Evolutionary conservation across 768 basidiomycete species (phyloP), one percentile per base, ranked within the genome.

Genomic region (Mycena leptocephala): DNA sequence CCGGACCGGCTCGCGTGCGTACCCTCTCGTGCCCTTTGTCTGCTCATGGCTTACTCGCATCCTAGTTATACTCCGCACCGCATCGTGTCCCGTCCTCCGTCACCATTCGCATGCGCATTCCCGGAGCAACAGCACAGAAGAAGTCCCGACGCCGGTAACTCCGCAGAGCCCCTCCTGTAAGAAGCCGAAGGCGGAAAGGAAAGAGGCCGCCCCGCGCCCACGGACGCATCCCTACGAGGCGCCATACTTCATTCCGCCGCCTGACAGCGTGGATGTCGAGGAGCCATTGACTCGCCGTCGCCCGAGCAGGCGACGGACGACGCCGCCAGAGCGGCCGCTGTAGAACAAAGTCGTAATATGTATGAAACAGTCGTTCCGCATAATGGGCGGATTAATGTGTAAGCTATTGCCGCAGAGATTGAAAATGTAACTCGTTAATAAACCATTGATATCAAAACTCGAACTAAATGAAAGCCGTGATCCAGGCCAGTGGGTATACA

Each of bases 181-280:
- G 51, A 56, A 63, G 46, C 46, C 63, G 10, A 69, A 64, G 56
- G 30, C 26, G 22, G 51, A 61, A 59, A 53, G 32, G 33, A 61
- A 69, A 32, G 61, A 53, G 66, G 18, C n/a, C 48, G 56, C 9
- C 8, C 62, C 68, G 70, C 68, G 68, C 18, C 77, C 51, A 18
- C 73, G 77, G 7, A 78, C 77, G n/a, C 70, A 76, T n/a, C 74
- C 74, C n/a, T 78, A 78, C 67, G 77, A 35, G 24, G 77, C 77
- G 46, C 77, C 77, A 46, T 78, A 78, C 33, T 78, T 76, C 61
- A 66, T 75, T 46, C 74, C 67, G 13, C 74, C 77, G 24, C 77
- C 77, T 35, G 74, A 78, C 41, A 68, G 66, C 30, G 65, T 32
- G 3, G 70, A 75, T 30, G 70, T 75, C 39, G 73, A 62, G 58